Evolutionary conservation across 352 stramenopile species (phyloP).

Genomic region (Phytophthora rubi): DNA sequence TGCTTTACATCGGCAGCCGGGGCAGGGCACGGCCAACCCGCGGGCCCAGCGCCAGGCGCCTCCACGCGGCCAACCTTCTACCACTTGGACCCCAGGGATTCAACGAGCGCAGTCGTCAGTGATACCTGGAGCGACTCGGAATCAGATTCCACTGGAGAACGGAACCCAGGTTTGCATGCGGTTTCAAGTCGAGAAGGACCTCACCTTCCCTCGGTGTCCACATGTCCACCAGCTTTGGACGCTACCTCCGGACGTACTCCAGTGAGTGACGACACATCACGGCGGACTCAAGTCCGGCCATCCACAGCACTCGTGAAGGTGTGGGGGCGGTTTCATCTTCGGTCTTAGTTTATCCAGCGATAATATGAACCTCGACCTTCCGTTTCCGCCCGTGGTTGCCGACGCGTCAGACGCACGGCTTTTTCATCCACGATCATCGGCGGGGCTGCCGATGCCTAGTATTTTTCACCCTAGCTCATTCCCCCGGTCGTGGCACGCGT

Average conservation of each 20-base stretch:
- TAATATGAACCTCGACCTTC: background rate
- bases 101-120: background rate
- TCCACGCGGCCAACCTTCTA: background rate
- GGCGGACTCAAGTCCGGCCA: background rate
- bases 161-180: conserved; percentile 10
- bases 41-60: background rate
- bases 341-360: background rate
- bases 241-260: background rate
- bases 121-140: background rate
- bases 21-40: background rate
- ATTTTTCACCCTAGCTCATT: too few species aligned
- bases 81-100: background rate
- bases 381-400: background rate
- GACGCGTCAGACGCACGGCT: background rate
- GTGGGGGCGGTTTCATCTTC: background rate
- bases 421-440: background rate
- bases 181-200: conserved; percentile 9
- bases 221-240: conserved; percentile 1
- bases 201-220: background rate
- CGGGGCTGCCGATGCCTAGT: too few species aligned
- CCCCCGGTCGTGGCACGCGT: background rate
- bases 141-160: conserved; percentile 1
- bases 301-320: conserved; percentile 6
- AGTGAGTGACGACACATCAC: background rate
- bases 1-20: background rate